Base-by-base conservation (phyloP, 331 rosid genomes). In the Quercus phellos region DNA sequence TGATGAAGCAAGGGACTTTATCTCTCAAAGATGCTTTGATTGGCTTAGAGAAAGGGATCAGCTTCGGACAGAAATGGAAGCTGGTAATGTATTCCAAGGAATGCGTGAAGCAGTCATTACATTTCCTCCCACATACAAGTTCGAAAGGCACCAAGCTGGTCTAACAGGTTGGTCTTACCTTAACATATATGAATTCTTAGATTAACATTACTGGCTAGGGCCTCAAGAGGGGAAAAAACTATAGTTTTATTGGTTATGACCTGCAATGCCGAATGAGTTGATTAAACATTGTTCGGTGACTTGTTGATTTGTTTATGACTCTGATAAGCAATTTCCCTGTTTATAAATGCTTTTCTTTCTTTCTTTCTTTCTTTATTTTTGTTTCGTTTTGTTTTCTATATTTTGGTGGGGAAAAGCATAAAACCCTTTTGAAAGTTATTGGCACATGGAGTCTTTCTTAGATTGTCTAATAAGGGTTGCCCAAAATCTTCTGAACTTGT, bases 31-130 rank as follows among this genome's bases (percentile, higher is more conserved):
- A 88, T 82, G 92, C 86, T 94, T 94, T 87, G 99, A 94, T 79
- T 94, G 99, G 99, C 97, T 94, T 56, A 88, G 88, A 87, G 97
- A 94, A 92, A 89, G 80, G 85, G 99, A 94, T 82, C 99, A 94
- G 78, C 99, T 94, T 70, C 95, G 90, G 75, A 92, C 87, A 72
- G 97, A 94, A 88, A 94, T 94, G 98, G 92, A 85, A 77, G 91
- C 97, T 76, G 99, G 99, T 80, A 94, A 94, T 78, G 97, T 81
- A 68, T 94, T 94, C 89, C 97, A 94, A 90, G 99, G 99, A 79
- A 90, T 94, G 99, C 96, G 99, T 29, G 99, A 94, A 85, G 97
- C 97, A 79, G 68, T 74, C 42, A 85, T 94, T 85, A 88, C 81
- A 12, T 94, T 94, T 85, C 98, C 99, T 81, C 98, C 99, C 70